Base-by-base conservation (phyloP, 2,329 filamentous ascomycete genomes). In the Phaeosphaeriaceae sp. region DNA sequence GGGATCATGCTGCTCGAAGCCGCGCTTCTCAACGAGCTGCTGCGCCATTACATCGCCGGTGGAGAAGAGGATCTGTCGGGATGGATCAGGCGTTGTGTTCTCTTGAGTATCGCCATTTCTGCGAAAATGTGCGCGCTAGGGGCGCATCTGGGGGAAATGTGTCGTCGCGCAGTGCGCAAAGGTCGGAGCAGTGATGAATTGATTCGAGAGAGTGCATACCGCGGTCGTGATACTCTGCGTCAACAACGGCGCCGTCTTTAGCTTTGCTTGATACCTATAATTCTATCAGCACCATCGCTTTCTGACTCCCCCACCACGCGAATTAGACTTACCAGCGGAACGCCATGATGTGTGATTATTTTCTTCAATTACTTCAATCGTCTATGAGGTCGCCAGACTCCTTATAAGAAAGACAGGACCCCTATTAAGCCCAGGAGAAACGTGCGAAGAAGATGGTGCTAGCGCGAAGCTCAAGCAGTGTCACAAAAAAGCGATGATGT, bases 191-290 rank as follows among this genome's bases (percentile, higher is more conserved):
- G 11, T 13, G 31, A 15, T 47, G 17, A 10, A 13, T 25, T n/a
- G 11, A 24, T 22, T 41, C 2, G 21, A 40, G 25, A 31, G 33
- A 19, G 45, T 33, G 47, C 66, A n/a, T 69, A 88, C 86, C 49
- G 92, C 91, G 41, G 94, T 97, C 56, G 93, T 96, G 70, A 97
- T 82, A 76, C 90, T 91, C 83, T 97, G 92, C 11, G 94, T 98
- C 72, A 97, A 87, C 69, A 98, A 83, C 59, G 94, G 94, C 74
- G 91, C 87, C 71, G 88, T 86, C 69, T 90, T 89, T 76, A 97
- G 84, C 78, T 88, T 91, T 74, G 87, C 84, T 80, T 96, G 92
- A 82, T 98, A 98, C 93, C 93, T 88, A 9, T n/a, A 36, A 15
- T 10, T 27, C n/a, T n/a, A 51, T 61, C 40, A 56, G 58, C 27